Evolutionary conservation across 2,329 filamentous ascomycete species (phyloP).

Genomic region (Curvularia verruculosa): DNA sequence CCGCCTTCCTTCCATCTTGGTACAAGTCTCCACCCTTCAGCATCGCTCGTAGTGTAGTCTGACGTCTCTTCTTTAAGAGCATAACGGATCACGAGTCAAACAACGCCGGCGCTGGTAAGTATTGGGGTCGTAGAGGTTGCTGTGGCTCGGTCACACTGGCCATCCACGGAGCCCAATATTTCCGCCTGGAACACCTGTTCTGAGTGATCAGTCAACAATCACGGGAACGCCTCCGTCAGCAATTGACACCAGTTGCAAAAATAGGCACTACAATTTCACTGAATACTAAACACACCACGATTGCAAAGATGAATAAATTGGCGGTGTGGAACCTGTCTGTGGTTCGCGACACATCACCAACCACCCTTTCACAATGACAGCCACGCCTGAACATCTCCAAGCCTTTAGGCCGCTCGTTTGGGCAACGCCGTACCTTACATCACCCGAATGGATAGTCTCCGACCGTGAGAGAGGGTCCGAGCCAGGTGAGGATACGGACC

Average conservation of each 20-base stretch:
- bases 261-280: background rate
- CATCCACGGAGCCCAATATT: background rate
- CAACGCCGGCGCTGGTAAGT: background rate
- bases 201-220: conserved; percentile 1
- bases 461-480: conserved; percentile 22
- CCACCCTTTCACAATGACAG: conserved; percentile 12
- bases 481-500: conserved; percentile 16
- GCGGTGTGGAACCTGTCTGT: background rate
- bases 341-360: background rate
- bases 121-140: background rate
- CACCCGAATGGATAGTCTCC: conserved; percentile 24
- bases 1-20: background rate
- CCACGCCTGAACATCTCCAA: conserved; percentile 20
- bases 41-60: background rate
- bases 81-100: background rate
- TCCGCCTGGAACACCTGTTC: background rate
- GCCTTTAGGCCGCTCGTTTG: conserved; percentile 30
- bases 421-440: conserved; percentile 30
- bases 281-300: background rate
- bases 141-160: background rate
- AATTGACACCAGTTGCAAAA: background rate
- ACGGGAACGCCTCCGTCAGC: background rate
- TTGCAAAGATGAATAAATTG: conserved; percentile 1
- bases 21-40: background rate
- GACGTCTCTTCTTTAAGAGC: background rate